A percentile compares a stretch with the other conserved stretches of the same genome.
Evolutionary conservation across 176 grass and related monocot species (phyloP).

Genomic region (Avena eriantha): DNA sequence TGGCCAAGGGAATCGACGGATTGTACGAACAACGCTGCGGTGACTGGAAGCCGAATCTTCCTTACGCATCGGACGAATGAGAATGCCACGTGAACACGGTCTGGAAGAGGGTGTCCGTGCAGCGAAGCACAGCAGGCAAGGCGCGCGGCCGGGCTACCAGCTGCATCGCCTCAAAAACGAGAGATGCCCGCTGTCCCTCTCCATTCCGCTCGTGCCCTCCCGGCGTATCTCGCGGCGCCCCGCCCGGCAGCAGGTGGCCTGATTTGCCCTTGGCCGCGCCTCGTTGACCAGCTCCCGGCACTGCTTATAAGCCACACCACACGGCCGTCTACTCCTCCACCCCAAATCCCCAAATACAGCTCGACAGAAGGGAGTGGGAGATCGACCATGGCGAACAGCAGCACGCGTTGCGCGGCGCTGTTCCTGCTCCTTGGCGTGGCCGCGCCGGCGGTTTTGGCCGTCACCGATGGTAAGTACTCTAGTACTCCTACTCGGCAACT

Average conservation of each 20-base stretch:
- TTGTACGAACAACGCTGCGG: not conserved
- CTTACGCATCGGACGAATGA: not conserved
- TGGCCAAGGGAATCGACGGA: not conserved
- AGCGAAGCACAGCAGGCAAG: not conserved
- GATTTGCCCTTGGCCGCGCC: not conserved
- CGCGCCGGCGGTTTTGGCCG: conserved; percentile 2
- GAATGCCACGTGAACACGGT: conserved; percentile 9
- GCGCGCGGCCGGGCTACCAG: not conserved
- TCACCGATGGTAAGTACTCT: conserved; percentile 56
- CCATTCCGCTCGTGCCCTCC: not conserved
- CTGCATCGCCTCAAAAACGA: not conserved
- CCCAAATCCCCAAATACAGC: not conserved
- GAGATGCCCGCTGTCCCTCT: not conserved
- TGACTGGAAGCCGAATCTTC: conserved; percentile 2
- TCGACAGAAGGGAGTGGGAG: not conserved
- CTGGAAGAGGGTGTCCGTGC: not conserved
- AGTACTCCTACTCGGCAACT: too few species aligned
- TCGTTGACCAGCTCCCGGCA: not conserved
- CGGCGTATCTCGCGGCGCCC: not conserved
- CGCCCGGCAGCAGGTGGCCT: not conserved
- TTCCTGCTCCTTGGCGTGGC: conserved; percentile 23
- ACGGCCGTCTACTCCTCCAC: too few species aligned
- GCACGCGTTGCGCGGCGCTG: not conserved
- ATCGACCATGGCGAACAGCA: not conserved
- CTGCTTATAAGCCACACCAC: conserved; percentile 6